Percentiles rank a stretch among this genome's conserved stretches.
phyloP scores from a whole-genome alignment of 2,329 filamentous ascomycete genomes.

The Verticillium nonalfalfae region DNA sequence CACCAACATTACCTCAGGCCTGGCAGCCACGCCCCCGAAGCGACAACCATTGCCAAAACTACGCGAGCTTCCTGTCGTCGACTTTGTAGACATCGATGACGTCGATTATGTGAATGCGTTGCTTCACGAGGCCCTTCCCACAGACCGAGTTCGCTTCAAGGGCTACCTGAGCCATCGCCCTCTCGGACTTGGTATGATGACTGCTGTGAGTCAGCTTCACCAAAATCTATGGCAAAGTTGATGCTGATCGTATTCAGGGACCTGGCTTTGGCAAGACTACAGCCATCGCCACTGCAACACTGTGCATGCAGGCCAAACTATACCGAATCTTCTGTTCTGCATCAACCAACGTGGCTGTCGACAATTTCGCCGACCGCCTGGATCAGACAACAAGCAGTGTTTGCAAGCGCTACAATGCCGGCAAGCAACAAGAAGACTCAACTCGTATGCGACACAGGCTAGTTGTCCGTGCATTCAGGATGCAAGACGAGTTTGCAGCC shows the following conservation, averaged over 20 bases:
- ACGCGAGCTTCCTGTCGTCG: not conserved
- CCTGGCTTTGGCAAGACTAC: slow-evolving; percentile 13
- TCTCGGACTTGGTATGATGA: slow-evolving; percentile 2
- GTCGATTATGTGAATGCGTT: not conserved
- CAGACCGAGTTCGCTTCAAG: not conserved
- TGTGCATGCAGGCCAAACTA: slow-evolving; percentile 7
- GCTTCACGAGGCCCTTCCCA: not conserved
- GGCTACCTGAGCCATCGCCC: not conserved
- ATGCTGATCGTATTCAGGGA: not conserved
- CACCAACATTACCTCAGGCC: not conserved
- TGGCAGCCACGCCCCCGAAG: not conserved
- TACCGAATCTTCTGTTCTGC: slow-evolving; percentile 7
- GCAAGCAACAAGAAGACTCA: not conserved
- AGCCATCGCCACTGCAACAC: not conserved
- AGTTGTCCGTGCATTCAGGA: slow-evolving; percentile 2
- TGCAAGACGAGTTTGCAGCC: not conserved
- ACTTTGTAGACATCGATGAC: not conserved
- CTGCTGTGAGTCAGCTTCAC: not conserved
- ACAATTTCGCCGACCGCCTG: slow-evolving; percentile 11
- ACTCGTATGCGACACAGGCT: not conserved
- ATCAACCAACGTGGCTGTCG: slow-evolving; percentile 9
- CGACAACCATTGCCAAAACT: not conserved
- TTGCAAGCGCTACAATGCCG: not conserved
- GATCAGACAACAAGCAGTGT: not conserved
- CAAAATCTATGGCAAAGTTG: not conserved